phyloP scores from a whole-genome alignment of 257 asterid species.

The Solanum bukasovii region DNA sequence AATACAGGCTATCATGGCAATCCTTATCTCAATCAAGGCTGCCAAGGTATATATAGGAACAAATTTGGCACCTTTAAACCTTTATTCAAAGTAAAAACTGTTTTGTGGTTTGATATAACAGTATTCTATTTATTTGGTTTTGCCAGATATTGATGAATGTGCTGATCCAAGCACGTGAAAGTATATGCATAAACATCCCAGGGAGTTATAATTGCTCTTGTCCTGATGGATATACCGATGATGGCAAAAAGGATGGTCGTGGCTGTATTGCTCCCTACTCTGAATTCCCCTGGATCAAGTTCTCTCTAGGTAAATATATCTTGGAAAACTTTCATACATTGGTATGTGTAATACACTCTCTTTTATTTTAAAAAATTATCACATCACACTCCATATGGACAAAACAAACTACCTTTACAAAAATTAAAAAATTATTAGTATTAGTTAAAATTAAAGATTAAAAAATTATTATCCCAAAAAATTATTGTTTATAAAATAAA shows the following conservation, averaged over 20 bases:
- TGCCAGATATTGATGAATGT: conserved; percentile 49
- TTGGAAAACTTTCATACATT: neutral
- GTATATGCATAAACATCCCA: conserved; percentile 19
- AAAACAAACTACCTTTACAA: no score
- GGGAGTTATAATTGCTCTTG: conserved; percentile 39
- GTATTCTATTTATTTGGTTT: neutral
- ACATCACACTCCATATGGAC: no score
- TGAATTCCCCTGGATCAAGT: conserved; percentile 33
- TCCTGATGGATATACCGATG: conserved; percentile 32
- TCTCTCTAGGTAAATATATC: conserved; percentile 33
- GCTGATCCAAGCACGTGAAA: conserved; percentile 11
- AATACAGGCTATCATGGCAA: conserved; percentile 7
- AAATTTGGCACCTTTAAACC: no score
- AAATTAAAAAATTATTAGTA: no score
- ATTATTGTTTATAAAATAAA: no score
- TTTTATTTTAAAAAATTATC: no score
- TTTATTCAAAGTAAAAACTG: no score
- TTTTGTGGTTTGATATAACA: no score
- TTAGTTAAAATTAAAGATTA: no score
- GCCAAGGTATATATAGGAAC: conserved; percentile 6
- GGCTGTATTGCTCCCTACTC: conserved; percentile 30
- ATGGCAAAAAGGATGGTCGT: conserved; percentile 25
- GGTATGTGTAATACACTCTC: no score
- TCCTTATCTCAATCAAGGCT: conserved; percentile 11
- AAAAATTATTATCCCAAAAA: no score